These are phyloP conservation scores for Aechmea fasciata DNA, from an alignment of 176 grass and related monocot species.

Conservation along the genomic window DNA sequence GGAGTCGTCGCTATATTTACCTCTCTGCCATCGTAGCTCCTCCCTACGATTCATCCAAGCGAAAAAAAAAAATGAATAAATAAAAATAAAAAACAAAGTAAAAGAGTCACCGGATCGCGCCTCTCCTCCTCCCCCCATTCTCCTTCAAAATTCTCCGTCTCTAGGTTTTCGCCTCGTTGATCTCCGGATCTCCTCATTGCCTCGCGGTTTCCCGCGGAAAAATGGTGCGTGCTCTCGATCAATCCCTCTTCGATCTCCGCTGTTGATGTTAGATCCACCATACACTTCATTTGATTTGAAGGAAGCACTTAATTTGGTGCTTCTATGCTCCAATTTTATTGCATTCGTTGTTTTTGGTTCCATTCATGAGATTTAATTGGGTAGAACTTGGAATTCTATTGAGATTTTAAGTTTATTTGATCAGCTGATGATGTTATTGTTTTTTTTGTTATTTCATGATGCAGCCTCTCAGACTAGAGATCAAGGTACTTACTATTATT, in stretches of 20 bases:
- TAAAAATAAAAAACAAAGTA: too few species aligned
- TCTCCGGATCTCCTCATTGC: constrained; percentile 14
- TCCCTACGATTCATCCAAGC: too few species aligned
- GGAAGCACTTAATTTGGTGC: not conserved
- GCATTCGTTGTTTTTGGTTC: not conserved
- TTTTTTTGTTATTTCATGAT: constrained; percentile 15
- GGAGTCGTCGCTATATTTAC: too few species aligned
- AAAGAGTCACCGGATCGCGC: not conserved
- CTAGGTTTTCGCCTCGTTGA: not conserved
- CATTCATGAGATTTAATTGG: not conserved
- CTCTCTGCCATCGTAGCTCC: too few species aligned
- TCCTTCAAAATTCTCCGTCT: not conserved
- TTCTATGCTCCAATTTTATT: not conserved
- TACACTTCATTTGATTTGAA: not conserved
- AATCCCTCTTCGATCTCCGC: not conserved
- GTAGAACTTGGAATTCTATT: constrained; percentile 46
- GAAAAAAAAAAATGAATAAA: too few species aligned
- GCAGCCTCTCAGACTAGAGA: constrained; percentile 99
- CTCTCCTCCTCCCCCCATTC: not conserved
- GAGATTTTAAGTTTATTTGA: constrained; percentile 8
- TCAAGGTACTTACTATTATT: constrained; percentile 63
- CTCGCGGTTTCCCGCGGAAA: not conserved
- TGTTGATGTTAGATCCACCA: not conserved
- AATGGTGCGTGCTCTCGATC: constrained; percentile 8
- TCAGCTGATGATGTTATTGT: constrained; percentile 18